These are phyloP conservation scores for Rhodosporidiobolus odoratus DNA, from an alignment of 768 basidiomycete genomes.

Conservation along the genomic window DNA sequence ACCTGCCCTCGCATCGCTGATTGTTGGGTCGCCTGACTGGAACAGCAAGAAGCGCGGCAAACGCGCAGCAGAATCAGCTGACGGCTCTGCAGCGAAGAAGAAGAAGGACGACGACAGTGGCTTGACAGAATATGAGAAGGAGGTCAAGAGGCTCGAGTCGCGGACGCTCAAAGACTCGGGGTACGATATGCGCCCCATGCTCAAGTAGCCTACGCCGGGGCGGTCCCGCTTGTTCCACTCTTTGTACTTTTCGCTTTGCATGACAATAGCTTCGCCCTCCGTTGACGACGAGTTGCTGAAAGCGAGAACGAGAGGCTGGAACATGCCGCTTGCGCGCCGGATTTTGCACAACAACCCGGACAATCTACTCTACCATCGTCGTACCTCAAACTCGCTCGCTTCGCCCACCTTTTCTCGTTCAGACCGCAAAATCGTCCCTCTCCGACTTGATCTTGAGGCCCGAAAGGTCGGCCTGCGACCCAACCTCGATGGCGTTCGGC, in stretches of 20 bases:
- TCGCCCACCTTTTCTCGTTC: neutral
- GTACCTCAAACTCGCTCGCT: neutral
- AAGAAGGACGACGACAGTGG: slow-evolving; percentile 1
- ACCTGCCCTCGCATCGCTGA: neutral
- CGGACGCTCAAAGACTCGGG: slow-evolving; percentile 25
- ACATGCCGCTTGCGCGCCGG: neutral
- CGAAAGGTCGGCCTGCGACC: slow-evolving; percentile 46
- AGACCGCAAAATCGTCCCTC: slow-evolving; percentile 35
- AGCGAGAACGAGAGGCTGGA: neutral
- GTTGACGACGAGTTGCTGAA: no score
- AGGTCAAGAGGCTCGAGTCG: slow-evolving; percentile 7
- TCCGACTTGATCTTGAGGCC: slow-evolving; percentile 46
- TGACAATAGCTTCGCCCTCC: neutral
- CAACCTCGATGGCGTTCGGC: slow-evolving; percentile 45
- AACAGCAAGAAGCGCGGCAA: slow-evolving; percentile 35
- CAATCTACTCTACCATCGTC: neutral
- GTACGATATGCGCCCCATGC: slow-evolving; percentile 13
- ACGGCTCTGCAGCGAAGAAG: slow-evolving; percentile 3
- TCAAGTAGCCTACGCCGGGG: slow-evolving; percentile 6
- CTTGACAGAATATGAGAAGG: slow-evolving; percentile 25
- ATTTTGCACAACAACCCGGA: slow-evolving; percentile 3
- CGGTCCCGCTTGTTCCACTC: neutral
- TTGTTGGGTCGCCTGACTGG: neutral
- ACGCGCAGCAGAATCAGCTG: slow-evolving; percentile 1
- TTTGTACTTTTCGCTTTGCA: neutral